Conservation (phyloP, 768 basidiomycete genomes). For the Kwoniella botswanensis region DNA sequence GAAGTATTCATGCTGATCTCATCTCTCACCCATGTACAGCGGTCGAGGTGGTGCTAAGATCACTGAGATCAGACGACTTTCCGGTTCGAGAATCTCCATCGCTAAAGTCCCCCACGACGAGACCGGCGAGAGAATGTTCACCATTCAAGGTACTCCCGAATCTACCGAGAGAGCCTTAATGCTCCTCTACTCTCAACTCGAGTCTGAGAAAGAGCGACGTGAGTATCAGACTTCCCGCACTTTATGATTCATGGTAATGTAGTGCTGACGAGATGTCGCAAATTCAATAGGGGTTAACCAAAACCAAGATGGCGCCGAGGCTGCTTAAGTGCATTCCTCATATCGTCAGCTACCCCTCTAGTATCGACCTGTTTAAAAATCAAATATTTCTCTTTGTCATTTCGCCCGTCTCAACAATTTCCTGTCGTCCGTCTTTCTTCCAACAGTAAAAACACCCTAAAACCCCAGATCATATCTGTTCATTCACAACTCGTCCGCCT, state of each 20-base stretch:
- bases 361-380: no score
- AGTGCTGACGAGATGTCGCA: not conserved
- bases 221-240: constrained; percentile 47
- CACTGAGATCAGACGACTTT: constrained; percentile 96
- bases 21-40: constrained; percentile 71
- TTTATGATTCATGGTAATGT: not conserved
- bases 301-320: constrained; percentile 25
- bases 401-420: constrained; percentile 28
- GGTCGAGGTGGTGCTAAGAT: constrained; percentile 97
- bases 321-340: constrained; percentile 22
- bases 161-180: constrained; percentile 98
- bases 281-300: constrained; percentile 22
- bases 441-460: not conserved
- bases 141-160: constrained; percentile 93
- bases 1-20: not conserved
- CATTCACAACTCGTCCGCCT: not conserved
- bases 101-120: constrained; percentile 99
- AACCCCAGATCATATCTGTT: not conserved
- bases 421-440: constrained; percentile 38
- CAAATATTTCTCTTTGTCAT: constrained; percentile 9
- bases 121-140: constrained; percentile 98
- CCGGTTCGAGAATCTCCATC: constrained; percentile 96
- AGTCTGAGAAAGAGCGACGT: constrained; percentile 76
- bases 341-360: not conserved
- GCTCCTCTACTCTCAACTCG: constrained; percentile 81